phyloP scores from a whole-genome alignment of 2,329 filamentous ascomycete genomes.

The Niveomyces coronatus region DNA sequence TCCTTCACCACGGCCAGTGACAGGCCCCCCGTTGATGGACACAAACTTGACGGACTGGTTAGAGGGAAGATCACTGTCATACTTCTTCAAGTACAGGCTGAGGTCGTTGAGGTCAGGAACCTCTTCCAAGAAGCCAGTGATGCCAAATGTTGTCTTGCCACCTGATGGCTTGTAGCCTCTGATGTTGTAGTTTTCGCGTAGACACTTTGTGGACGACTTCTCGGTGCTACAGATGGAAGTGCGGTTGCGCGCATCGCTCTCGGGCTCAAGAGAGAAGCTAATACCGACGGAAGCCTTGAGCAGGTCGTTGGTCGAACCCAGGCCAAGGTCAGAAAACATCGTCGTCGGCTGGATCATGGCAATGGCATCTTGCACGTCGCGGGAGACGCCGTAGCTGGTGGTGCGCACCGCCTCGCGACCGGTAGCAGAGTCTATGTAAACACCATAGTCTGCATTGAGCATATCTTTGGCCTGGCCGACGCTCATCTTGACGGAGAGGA shows the following conservation, averaged over 20 bases:
- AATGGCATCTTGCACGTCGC: slow-evolving; percentile 4
- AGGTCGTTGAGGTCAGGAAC: slow-evolving; percentile 2
- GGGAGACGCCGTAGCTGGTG: slow-evolving; percentile 10
- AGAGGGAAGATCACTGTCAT: slow-evolving; percentile 4
- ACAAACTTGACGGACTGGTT: neutral
- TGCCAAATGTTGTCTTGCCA: slow-evolving; percentile 3
- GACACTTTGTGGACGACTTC: slow-evolving; percentile 3
- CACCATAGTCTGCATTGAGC: slow-evolving; percentile 8
- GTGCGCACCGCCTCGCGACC: slow-evolving; percentile 8
- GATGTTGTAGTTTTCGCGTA: slow-evolving; percentile 9
- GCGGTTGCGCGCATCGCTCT: neutral
- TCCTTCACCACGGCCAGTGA: neutral
- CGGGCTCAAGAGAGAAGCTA: neutral
- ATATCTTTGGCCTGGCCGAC: slow-evolving; percentile 7
- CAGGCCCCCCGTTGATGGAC: slow-evolving; percentile 2
- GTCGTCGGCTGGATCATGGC: slow-evolving; percentile 11
- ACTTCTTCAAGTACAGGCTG: slow-evolving; percentile 5
- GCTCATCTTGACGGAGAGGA: neutral
- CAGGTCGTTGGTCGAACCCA: neutral
- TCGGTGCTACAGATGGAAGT: neutral
- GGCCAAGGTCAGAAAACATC: slow-evolving; percentile 8
- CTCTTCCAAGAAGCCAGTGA: slow-evolving; percentile 7
- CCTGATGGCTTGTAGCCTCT: neutral
- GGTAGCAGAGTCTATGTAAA: slow-evolving; percentile 4
- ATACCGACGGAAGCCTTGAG: neutral